These are phyloP conservation scores for Brasilioporus rufonigricans DNA, from an alignment of 768 basidiomycete genomes.

Conservation along the genomic window DNA sequence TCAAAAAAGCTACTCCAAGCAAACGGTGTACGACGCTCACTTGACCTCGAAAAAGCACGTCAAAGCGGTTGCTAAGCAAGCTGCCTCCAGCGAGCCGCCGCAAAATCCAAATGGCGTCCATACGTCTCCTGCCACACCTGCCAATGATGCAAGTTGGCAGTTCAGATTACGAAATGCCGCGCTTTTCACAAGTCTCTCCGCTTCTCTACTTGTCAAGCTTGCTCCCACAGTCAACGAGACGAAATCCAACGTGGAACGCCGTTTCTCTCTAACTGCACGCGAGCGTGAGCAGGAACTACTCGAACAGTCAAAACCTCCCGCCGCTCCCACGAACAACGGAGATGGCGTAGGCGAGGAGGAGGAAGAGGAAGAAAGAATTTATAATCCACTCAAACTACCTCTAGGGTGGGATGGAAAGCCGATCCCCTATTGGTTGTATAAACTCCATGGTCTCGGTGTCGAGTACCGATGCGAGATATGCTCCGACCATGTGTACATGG, in stretches of 20 bases:
- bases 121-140: conserved; percentile 29
- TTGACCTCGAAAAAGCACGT: conserved; percentile 93
- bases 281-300: conserved; percentile 93
- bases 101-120: conserved; percentile 35
- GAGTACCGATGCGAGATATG: conserved; percentile 98
- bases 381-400: conserved; percentile 96
- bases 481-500: conserved; percentile 96
- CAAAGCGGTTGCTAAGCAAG: conserved; percentile 82
- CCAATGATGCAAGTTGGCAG: conserved; percentile 33
- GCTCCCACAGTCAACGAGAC: conserved; percentile 77
- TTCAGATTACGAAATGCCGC: conserved; percentile 65
- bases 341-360: conserved; percentile 70
- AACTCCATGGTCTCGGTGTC: conserved; percentile 96
- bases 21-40: conserved; percentile 97
- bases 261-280: conserved; percentile 94
- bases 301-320: conserved; percentile 59
- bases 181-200: conserved; percentile 65
- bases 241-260: conserved; percentile 93
- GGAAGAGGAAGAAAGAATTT: conserved; percentile 94
- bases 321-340: conserved; percentile 43
- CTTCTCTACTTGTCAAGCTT: conserved; percentile 64
- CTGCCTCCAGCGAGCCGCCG: conserved; percentile 35
- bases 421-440: conserved; percentile 98
- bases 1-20: conserved; percentile 93
- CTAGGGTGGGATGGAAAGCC: conserved; percentile 99